Evolutionary conservation across 495 filamentous ascomycete genomes (phyloP), one percentile per base, ranked within the genome.

Genomic region (Lepraria neglecta): DNA sequence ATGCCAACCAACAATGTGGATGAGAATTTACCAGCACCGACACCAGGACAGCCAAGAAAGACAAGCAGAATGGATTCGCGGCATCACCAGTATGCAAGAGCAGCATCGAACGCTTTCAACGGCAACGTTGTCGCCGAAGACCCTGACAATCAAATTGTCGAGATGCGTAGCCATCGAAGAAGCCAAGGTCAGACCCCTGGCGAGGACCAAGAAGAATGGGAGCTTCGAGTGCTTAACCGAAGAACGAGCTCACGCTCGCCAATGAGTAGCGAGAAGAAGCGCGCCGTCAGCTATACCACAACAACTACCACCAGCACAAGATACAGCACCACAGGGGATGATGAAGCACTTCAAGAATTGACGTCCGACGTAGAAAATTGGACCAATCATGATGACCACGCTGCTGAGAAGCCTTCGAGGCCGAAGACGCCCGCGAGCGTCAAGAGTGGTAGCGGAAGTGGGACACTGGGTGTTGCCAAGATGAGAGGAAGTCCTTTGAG

Each of bases 31-130:
- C 94, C 94, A 3, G 94, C 92, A 0, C 94, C 94, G 11, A 99
- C 95, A 6, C 94, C 94, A 0, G 94, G 94, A 17, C 94, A 99
- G 70, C 94, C 94, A 47, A 83, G 94, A 45, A 99, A 99, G 78
- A 87, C 85, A 0, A 86, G 86, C 67, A 77, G 83, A 64, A 78
- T 82, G 64, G 84, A 84, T 56, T 76, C 77, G 28, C 74, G 80
- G 15, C 80, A 80, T 61, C 80, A 82, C 59, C 80, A 79, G 24
- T 82, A 82, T 52, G 64, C 80, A 14, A 76, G 79, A 61, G 69
- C 54, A 45, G 42, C 42, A 56, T 66, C 79, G 27, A 76, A 76
- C 10, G 68, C 61, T 47, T 67, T 76, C 52, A 69, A 72, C 40
- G 67, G 69, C 46, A 78, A 75, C 31, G 73, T 67, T 14, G 71